Base-by-base conservation (phyloP, 331 rosid genomes). In the Prunus yedoensis region DNA sequence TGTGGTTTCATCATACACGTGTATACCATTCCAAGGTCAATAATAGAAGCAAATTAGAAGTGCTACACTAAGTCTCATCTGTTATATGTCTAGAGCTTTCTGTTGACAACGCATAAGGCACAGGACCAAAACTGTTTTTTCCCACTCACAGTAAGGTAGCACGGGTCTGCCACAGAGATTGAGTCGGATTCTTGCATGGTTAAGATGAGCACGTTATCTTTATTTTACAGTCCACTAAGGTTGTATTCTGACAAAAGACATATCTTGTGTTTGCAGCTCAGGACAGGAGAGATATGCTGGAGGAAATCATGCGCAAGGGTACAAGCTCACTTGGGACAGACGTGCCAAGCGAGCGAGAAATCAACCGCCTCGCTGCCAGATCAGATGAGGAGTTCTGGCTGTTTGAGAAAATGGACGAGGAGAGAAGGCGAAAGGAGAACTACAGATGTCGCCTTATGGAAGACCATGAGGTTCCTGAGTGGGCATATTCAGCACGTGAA, bases 301-400 rank as follows among this genome's bases (percentile, higher is more conserved):
- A 95, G 87, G 96, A 88, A 89, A 95, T 95, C 69, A 92, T 95
- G 98, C 99, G 97, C 43, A 86, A 95, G 81, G 99, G 99, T 74
- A 83, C 99, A 54, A 88, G 99, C 23, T 86, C 99, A 60, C 98
- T 95, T 17, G 99, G 99, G 82, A 80, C 92, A 50, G 99, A 95
- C 14, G 97, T 95, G 70, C 99, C 99, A 9, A 95, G 98, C 78
- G 99, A 95, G 89, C 87, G 99, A 85, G 98, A 95, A 88, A 95
- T 95, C 83, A 95, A 95, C 86, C 96, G 99, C 77, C 97, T 95
- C 38, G 99, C 97, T 66, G 98, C 98, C 38, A 88, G 99, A 73
- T 87, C 98, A 32, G 99, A 95, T 0, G 99, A 92, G 64, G 98
- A 92, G 76, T 95, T 87, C 81, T 93, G 99, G 98, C 59, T 92